Percentiles rank a stretch among this genome's conserved stretches.
phyloP scores from a whole-genome alignment of 2,329 filamentous ascomycete species.

The Exserohilum rostratum region DNA sequence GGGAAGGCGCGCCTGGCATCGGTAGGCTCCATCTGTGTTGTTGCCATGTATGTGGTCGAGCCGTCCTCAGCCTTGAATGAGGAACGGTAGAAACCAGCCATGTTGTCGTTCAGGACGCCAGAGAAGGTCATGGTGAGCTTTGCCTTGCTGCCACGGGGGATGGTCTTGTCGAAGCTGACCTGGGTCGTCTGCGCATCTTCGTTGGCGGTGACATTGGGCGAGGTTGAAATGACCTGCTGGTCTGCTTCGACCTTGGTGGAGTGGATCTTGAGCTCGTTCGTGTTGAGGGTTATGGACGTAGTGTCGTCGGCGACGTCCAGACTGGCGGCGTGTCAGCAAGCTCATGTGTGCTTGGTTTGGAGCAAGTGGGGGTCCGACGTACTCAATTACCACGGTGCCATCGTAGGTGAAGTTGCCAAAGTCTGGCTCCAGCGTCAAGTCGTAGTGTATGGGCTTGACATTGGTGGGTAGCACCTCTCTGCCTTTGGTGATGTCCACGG shows the following conservation, averaged over 20 bases:
- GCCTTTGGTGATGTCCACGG: slow-evolving; percentile 65
- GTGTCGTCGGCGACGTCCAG: slow-evolving; percentile 86
- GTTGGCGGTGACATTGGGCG: slow-evolving; percentile 73
- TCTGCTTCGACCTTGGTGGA: slow-evolving; percentile 70
- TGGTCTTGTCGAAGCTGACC: slow-evolving; percentile 74
- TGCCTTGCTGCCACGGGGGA: slow-evolving; percentile 77
- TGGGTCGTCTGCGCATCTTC: slow-evolving; percentile 81
- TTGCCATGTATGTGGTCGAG: slow-evolving; percentile 80
- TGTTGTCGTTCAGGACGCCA: slow-evolving; percentile 85
- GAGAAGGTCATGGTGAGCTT: slow-evolving; percentile 79
- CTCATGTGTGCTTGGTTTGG: no score
- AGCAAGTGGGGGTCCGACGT: slow-evolving; percentile 32
- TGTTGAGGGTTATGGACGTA: slow-evolving; percentile 84
- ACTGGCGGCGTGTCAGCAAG: slow-evolving; percentile 47
- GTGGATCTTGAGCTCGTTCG: slow-evolving; percentile 83
- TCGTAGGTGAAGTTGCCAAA: slow-evolving; percentile 87
- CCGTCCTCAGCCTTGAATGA: slow-evolving; percentile 87
- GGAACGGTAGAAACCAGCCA: slow-evolving; percentile 97
- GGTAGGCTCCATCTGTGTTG: slow-evolving; percentile 95
- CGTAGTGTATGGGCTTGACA: slow-evolving; percentile 89
- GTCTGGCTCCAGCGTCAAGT: slow-evolving; percentile 89
- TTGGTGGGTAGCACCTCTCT: slow-evolving; percentile 90
- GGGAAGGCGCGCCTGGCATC: slow-evolving; percentile 92
- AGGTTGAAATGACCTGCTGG: slow-evolving; percentile 64
- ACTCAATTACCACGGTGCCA: slow-evolving; percentile 83